These are phyloP conservation scores for Hordeum marinum DNA, from an alignment of 176 grass and related monocot species.

Conservation along the genomic window DNA sequence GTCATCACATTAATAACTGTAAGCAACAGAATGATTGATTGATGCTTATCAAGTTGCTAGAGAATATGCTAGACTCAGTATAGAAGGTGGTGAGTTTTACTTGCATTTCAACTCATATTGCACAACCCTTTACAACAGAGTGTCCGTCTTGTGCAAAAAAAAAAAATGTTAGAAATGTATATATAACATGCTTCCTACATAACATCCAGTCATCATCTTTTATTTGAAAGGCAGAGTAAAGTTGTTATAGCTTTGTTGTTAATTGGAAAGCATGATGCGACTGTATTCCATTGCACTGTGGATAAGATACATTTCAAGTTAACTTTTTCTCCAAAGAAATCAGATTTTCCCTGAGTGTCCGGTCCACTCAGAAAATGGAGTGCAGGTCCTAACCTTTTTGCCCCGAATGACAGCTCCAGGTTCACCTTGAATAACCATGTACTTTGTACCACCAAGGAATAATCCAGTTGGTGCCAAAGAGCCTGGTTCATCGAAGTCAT, in stretches of 20 bases:
- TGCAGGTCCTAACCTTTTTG: constrained; percentile 41
- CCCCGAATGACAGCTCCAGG: constrained; percentile 49
- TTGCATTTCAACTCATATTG: neutral
- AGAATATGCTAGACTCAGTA: too few species aligned
- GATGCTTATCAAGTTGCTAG: too few species aligned
- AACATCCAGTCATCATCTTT: neutral
- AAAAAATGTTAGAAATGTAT: neutral
- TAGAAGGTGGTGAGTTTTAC: neutral
- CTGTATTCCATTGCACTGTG: neutral
- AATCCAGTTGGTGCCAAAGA: constrained; percentile 54
- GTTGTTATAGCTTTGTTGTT: neutral
- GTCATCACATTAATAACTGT: too few species aligned
- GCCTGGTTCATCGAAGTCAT: constrained; percentile 43
- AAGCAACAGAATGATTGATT: neutral
- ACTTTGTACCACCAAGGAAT: constrained; percentile 43
- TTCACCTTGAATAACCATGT: constrained; percentile 68
- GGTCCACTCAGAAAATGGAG: neutral
- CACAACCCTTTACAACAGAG: neutral
- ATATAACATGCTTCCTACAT: neutral
- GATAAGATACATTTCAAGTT: neutral
- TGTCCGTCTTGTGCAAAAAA: neutral
- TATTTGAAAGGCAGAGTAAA: neutral
- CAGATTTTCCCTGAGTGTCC: neutral
- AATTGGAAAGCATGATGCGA: neutral
- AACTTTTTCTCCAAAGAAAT: neutral